phyloP scores from a whole-genome alignment of 495 filamentous ascomycete genomes.

The Xylaria curta region DNA sequence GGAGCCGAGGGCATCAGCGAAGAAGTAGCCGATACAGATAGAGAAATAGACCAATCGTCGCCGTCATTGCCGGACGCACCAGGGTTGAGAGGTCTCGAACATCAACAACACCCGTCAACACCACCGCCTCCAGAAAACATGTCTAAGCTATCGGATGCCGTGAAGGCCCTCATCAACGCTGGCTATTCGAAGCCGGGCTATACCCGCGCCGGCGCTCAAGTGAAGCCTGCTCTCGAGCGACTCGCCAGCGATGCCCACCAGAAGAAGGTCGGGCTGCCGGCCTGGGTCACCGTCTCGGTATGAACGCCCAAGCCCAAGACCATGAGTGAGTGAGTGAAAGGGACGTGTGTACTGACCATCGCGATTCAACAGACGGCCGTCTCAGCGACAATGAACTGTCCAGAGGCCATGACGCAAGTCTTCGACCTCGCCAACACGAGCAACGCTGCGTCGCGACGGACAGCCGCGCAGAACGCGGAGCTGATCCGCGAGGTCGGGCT shows the following conservation, averaged over 20 bases:
- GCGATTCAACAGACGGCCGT: slow-evolving; percentile 61
- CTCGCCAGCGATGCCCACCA: slow-evolving; percentile 58
- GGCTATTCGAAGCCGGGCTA: slow-evolving; percentile 70
- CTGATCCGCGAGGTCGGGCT: slow-evolving; percentile 80
- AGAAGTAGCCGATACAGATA: not conserved
- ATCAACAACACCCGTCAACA: not conserved
- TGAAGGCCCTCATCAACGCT: slow-evolving; percentile 76
- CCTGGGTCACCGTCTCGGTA: slow-evolving; percentile 43
- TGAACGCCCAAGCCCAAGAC: not conserved
- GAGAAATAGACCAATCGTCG: not conserved
- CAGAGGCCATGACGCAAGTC: slow-evolving; percentile 61
- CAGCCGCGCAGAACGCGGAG: slow-evolving; percentile 66
- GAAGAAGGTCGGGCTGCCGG: slow-evolving; percentile 48
- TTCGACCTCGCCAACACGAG: slow-evolving; percentile 38
- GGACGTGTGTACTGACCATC: not conserved
- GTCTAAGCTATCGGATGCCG: slow-evolving; percentile 69
- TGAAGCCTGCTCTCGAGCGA: slow-evolving; percentile 61
- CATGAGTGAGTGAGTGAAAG: not conserved
- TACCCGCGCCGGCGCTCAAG: slow-evolving; percentile 56
- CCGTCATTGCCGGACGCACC: not conserved
- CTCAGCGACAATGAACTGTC: slow-evolving; percentile 79
- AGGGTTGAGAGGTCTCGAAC: not conserved
- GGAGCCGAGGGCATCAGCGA: not conserved
- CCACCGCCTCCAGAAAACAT: slow-evolving; percentile 43
- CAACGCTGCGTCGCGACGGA: slow-evolving; percentile 41